These are phyloP conservation scores for Hygrocybe coccinea DNA, from an alignment of 768 basidiomycete species.

Conservation along the genomic window DNA sequence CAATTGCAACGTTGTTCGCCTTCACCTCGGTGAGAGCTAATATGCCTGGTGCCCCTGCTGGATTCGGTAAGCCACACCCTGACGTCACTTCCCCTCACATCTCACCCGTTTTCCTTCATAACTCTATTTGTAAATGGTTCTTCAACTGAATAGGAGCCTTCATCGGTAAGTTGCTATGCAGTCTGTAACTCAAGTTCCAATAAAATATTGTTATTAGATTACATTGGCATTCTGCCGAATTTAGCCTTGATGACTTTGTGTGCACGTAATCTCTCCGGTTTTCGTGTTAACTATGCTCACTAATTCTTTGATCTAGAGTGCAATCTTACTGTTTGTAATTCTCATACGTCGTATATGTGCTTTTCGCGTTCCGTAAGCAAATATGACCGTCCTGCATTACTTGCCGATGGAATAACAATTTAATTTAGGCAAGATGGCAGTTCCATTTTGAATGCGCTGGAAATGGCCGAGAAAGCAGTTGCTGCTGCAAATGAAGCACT, in stretches of 20 bases:
- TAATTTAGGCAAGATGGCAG: not conserved
- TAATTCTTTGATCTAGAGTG: not conserved
- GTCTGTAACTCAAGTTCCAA: not conserved
- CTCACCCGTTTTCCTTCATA: not conserved
- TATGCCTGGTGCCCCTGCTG: constrained; percentile 20
- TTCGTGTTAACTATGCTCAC: not conserved
- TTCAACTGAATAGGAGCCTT: not conserved
- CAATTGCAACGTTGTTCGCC: constrained; percentile 21
- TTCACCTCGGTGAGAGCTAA: constrained; percentile 20
- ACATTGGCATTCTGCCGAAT: not conserved
- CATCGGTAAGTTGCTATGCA: not conserved
- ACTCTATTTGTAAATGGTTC: not conserved
- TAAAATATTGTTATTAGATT: not conserved
- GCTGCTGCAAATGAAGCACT: not conserved
- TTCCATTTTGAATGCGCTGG: not conserved
- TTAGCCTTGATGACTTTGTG: not conserved
- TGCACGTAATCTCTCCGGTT: not conserved
- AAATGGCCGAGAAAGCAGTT: not conserved
- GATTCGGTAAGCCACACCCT: constrained; percentile 20
- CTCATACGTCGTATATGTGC: not conserved
- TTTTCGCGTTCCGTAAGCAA: not conserved
- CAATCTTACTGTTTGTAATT: not conserved
- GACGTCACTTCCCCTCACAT: not conserved
- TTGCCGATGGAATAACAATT: not conserved
- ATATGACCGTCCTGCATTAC: not conserved